Base-by-base conservation (phyloP, 2,329 filamentous ascomycete genomes). In the Ceratocystiopsis sp. region DNA sequence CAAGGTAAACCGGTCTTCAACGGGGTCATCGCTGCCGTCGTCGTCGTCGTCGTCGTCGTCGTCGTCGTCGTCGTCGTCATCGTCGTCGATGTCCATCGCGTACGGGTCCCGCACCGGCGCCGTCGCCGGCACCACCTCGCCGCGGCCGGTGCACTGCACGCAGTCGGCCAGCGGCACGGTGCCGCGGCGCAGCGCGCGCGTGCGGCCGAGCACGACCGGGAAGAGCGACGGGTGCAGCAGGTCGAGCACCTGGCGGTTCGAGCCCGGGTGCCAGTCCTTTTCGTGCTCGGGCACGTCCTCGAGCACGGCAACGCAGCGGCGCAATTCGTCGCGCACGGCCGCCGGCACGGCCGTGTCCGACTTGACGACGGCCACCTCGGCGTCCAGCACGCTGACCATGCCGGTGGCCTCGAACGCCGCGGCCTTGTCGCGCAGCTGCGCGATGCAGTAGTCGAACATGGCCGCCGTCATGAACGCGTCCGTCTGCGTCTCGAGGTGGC, bases 181-280 rank as follows among this genome's bases (percentile, higher is more conserved):
- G 0, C 58, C 53, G 1, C 45, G 38, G 35, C 68, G 51, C 5
- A 68, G 58, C 7, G 45, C 50, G 12, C 21, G 42, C 11, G 49
- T 46, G 11, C 41, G 42, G 42, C 54, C 53, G 46, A 68, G 72
- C 2, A 72, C 56, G 0, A 78, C 55, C 0, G 73, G 72, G 47
- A 68, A 78, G 44, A 78, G 58, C 2, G 71, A 77, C 7, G 74
- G 72, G 49, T 78, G 67, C 15, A 79, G 64, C 4, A 79, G 58
- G 51, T 78, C 67, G 6, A 71, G 64, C 1, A 79, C 71, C 50
- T 61, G 65, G 2, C 63, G 55, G 41, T 71, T 54, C 0, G 67
- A 70, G 5, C 62, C 56, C 0, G 73, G 74, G 54, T 78, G 70
- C 64, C 67, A 79, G 54, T 76, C 73, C 35, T 45, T 42, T 2